Evolutionary conservation across 345 rosid species (phyloP), one percentile per base, ranked within the genome.

Genomic region (Hypericum androsaemum): DNA sequence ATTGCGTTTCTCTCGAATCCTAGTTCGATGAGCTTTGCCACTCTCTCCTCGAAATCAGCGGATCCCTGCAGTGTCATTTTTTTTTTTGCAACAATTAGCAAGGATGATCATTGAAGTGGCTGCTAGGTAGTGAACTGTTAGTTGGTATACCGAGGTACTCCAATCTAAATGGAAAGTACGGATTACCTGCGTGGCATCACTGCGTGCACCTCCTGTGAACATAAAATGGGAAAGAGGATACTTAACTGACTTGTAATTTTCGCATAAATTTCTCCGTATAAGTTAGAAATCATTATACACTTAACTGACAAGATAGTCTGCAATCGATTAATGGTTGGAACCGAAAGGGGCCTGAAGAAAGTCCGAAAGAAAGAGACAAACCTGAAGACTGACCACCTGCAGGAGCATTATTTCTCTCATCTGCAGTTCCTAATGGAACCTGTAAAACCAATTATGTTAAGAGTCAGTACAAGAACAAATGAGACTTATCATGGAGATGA

Each of bases 381-480:
- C 95, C 89, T 39, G 83, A 66, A 43, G 86, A 70, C 71, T 77
- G 83, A 41, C 69, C 74, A 40, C 74, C 72, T 16, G 69, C 54
- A 46, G 67, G 67, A 22, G 52, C 64, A 65, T 42, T 59, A 12
- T 72, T 45, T 61, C 56, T 82, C 59, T 69, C 77, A 59, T 68
- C 80, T 8, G 67, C 61, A 49, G 64, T 42, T 58, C 70, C 89
- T 13, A 79, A 51, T 8, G 80, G 53, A 43, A 46, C 75, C 83
- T 80, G 66, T 37, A 69, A 11, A 61, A 61, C 53, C 52, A 59
- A 47, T 16, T 13, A 46, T 16, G 12, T 11, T 3, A 37, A 10
- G n/a, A 46, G 22, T 13, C 15, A 12, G 8, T 7, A 3, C 6
- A 13, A 12, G 8, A 46, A 7, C 14, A 8, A 46, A 13, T 10